Base-by-base conservation (phyloP, 306 rosid genomes). In the Rubus parviflorus region DNA sequence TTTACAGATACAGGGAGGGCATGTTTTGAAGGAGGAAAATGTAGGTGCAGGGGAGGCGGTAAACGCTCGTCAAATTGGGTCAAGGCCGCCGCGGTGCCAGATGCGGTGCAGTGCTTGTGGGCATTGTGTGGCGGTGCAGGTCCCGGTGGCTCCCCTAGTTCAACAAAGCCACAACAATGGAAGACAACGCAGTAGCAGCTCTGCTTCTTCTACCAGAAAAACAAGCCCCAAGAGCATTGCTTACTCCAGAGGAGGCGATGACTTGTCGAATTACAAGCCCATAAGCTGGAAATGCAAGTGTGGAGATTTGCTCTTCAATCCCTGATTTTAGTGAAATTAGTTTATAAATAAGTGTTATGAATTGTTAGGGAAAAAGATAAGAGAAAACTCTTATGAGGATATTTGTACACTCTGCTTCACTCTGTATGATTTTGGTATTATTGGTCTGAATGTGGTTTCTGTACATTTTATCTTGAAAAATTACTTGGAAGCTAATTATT, bases 211-310 rank as follows among this genome's bases (percentile, higher is more conserved):
- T 57, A 66, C 64, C 15, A 35, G 43, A 8, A 15, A 4, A 47
- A 23, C 41, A 20, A 38, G 54, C 22, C 70, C 70, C 65, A 45
- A 42, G 80, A 35, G 42, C 3, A 16, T 81, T 30, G 81, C 83
- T 16, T 64, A 72, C 63, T 87, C 87, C 12, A 88, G 93, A 87
- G 83, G 87, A 87, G 83, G 86, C 4, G 93, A 87, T 43, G 86
- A 76, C 13, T 81, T 85, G 81, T 85, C 96, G 41, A 92, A 92
- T 77, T 94, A 94, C 82, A 94, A 90, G 74, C 98, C 97, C 58
- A 85, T 93, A 47, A 87, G 97, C 80, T 91, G 97, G 93, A 91
- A 88, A 73, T 93, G 98, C 89, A 93, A 88, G 70, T 91, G 98
- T 73, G 93, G 97, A 48, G 78, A 93, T 77, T 73, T 81, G 76